Percentiles rank a stretch among this genome's conserved stretches.
These are phyloP conservation scores for Tolypocladium album DNA, from an alignment of 2,329 filamentous ascomycete genomes.

Conservation along the genomic window DNA sequence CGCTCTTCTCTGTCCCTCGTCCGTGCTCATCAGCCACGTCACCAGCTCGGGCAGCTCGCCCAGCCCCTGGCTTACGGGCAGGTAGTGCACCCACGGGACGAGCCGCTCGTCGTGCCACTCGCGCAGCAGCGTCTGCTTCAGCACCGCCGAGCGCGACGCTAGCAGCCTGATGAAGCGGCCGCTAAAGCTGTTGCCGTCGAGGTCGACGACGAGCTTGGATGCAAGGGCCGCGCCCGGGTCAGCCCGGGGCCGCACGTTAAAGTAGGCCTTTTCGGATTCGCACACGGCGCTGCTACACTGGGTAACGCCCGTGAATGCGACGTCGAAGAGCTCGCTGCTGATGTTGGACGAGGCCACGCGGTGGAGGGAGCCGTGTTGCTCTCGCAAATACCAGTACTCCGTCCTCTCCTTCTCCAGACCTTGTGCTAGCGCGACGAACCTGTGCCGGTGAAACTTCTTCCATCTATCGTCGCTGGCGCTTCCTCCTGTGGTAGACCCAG, in stretches of 20 bases:
- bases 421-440: slow-evolving; percentile 28
- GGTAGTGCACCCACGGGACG: slow-evolving; percentile 45
- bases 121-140: slow-evolving; percentile 41
- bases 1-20: slow-evolving; percentile 35
- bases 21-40: slow-evolving; percentile 30
- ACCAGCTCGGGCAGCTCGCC: slow-evolving; percentile 42
- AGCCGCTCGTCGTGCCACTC: slow-evolving; percentile 51
- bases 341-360: slow-evolving; percentile 18
- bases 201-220: slow-evolving; percentile 35
- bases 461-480: slow-evolving; percentile 23
- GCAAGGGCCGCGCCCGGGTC: slow-evolving; percentile 22
- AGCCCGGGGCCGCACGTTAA: slow-evolving; percentile 18
- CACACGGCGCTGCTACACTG: slow-evolving; percentile 30
- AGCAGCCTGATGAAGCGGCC: slow-evolving; percentile 42
- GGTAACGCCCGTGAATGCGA: slow-evolving; percentile 32
- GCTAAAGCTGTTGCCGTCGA: slow-evolving; percentile 46
- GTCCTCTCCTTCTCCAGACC: slow-evolving; percentile 7
- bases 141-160: slow-evolving; percentile 30
- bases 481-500: slow-evolving; percentile 43
- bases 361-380: slow-evolving; percentile 7
- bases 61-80: slow-evolving; percentile 38
- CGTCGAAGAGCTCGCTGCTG: slow-evolving; percentile 28
- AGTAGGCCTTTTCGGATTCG: slow-evolving; percentile 20
- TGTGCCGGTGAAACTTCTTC: slow-evolving; percentile 35
- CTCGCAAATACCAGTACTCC: slow-evolving; percentile 21